Percentiles rank a stretch among this genome's conserved stretches.
phyloP scores from a whole-genome alignment of 768 basidiomycete genomes.

The Rhizopogon salebrosus region DNA sequence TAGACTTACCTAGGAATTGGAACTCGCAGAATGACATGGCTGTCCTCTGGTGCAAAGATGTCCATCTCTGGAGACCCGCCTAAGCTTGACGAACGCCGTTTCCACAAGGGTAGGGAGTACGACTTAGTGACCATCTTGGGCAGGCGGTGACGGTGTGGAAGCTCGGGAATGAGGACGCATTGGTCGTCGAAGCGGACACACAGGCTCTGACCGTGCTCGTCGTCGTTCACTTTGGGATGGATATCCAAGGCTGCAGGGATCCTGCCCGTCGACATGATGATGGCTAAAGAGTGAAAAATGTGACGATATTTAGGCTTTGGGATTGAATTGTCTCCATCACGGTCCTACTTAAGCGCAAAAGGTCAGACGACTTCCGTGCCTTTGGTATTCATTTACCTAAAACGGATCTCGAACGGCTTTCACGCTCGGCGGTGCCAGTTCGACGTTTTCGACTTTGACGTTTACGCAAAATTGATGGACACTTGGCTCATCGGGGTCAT shows the following conservation, averaged over 20 bases:
- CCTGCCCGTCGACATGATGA: neutral
- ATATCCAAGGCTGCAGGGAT: neutral
- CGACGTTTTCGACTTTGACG: no score
- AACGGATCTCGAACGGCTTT: neutral
- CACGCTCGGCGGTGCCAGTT: no score
- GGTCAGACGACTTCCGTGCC: neutral
- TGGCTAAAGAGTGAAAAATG: neutral
- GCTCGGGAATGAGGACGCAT: constrained; percentile 72
- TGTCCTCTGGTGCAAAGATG: constrained; percentile 24
- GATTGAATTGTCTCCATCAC: neutral
- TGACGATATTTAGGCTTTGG: neutral
- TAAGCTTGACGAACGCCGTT: constrained; percentile 25
- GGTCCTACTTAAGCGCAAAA: neutral
- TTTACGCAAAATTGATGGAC: no score
- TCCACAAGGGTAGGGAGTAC: constrained; percentile 68
- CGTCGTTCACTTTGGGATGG: neutral
- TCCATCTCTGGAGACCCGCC: constrained; percentile 17
- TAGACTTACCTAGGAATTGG: constrained; percentile 54
- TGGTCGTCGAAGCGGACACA: constrained; percentile 67
- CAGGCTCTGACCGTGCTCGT: constrained; percentile 16
- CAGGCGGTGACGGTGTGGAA: constrained; percentile 32
- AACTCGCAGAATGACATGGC: constrained; percentile 53
- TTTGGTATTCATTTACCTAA: neutral
- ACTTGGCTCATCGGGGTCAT: no score
- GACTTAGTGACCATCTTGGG: constrained; percentile 58